Evolutionary conservation across 441 rosid genomes (phyloP), one percentile per base, ranked within the genome.

Genomic region (Biscutella laevigata): DNA sequence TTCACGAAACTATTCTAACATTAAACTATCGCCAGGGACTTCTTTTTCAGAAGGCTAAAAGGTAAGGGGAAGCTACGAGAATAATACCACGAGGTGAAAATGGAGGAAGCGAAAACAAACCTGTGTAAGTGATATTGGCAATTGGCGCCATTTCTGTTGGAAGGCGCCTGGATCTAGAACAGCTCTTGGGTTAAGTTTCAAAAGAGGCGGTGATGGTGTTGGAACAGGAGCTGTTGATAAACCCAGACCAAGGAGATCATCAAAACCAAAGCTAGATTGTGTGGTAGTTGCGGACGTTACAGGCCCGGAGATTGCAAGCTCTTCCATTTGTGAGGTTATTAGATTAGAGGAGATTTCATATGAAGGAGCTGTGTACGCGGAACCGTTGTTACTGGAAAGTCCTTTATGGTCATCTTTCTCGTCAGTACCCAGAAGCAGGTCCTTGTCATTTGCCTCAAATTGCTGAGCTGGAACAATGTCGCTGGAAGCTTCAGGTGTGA

Each of bases 111-210:
- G n/a, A n/a, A 59, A 64, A 41, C 37, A 57, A 41, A 88, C 96
- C 89, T 86, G 83, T 41, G 90, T 72, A 50, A 75, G 43, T 48
- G 94, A 68, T 51, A 81, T 53, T 10, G 95, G 77, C 32, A 91
- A 70, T 53, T 91, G 96, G 64, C 92, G 94, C 99, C 94, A 88
- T 71, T 88, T 88, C 62, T 84, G 86, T 75, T 88, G 96, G 68
- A 91, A 85, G 53, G 83, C 73, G 72, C 80, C 75, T 55, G 96
- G 95, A 53, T 86, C 90, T 14, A 88, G 74, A 57, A 64, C 70
- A 68, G 94, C 95, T 79, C 76, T 76, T 33, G 94, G 40, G 70
- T 81, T 82, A 28, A 92, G 99, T 70, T 83, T 88, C 79, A 88
- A 61, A 50, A 78, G 57, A 70, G 86, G 87, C 44, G 79, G 76